Base-by-base conservation (phyloP, 208 protist genomes). In the Acanthamoeba triangularis region DNA sequence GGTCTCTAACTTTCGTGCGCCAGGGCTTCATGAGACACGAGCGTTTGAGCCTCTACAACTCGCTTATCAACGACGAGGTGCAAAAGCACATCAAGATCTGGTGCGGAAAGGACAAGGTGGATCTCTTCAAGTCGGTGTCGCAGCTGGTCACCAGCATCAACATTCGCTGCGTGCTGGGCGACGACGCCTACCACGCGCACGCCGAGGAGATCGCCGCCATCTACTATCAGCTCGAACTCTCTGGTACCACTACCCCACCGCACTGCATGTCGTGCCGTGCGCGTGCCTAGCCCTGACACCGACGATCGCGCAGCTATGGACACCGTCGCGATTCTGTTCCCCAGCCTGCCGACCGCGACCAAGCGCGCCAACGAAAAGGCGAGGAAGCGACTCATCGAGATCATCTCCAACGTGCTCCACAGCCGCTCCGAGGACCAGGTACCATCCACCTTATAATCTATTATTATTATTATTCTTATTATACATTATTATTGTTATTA, bases 141-240 rank as follows among this genome's bases (percentile, higher is more conserved):
- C 56, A 49, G 37, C 37, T 93, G n/a, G n/a, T 93, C 18, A 93
- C 87, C 3, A 49, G 30, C 87, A 93, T 93, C 87, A 93, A 93
- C 87, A 93, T 93, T 74, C 87, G 87, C 23, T 93, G 49, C 28
- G 44, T 93, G 61, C 25, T 93, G 7, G 87, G 87, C 28, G 56
- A 93, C 30, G 87, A 93, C 44, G 87, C 59, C 33, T 93, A 93
- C 37, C 20, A 93, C 23, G 41, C 16, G 4, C 41, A 78, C 47
- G 87, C 61, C 25, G 52, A 69, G 5, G 87, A 93, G 44, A 93
- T 93, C 49, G 52, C 87, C 35, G 3, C 56, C 28, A 78, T 76
- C 87, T 93, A 93, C 87, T 93, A 93, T 59, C 37, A 93, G 41
- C 61, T 93, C 41, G 87, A 93, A 52, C 30, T 30, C 18, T 30